Conservation (phyloP, 805 yeast genomes). For the Wickerhamomyces subpelliculosus region DNA sequence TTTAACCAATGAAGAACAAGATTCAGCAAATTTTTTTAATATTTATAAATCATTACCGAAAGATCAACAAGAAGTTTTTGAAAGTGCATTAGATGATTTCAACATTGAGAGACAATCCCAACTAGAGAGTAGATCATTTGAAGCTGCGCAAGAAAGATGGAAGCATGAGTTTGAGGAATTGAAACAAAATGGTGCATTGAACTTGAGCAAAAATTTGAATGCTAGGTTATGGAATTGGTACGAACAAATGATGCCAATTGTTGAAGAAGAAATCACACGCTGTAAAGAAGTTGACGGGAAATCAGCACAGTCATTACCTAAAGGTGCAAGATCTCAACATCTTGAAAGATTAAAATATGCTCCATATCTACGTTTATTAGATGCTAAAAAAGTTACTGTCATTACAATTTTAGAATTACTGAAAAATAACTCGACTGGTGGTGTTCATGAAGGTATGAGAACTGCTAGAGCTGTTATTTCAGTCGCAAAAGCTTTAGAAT, state of each 20-base stretch:
- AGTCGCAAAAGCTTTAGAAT: constrained; percentile 79
- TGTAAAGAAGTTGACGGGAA: constrained; percentile 39
- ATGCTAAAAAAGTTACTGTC: constrained; percentile 76
- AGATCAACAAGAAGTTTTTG: constrained; percentile 49
- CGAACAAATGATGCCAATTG: constrained; percentile 59
- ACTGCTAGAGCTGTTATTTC: constrained; percentile 75
- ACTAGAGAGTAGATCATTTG: constrained; percentile 72
- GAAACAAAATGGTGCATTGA: constrained; percentile 46
- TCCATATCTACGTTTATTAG: constrained; percentile 66
- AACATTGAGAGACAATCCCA: constrained; percentile 72
- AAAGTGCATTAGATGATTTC: constrained; percentile 56
- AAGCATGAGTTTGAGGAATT: constrained; percentile 69
- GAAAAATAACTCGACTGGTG: constrained; percentile 68
- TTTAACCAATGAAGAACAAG: constrained; percentile 16
- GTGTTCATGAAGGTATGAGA: constrained; percentile 73
- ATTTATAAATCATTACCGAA: constrained; percentile 48
- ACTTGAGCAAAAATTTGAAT: constrained; percentile 55
- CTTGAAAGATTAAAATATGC: constrained; percentile 52
- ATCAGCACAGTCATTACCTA: constrained; percentile 2
- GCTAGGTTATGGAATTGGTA: constrained; percentile 84
- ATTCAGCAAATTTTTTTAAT: constrained; percentile 54
- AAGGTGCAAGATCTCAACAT: background rate
- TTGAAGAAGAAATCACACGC: constrained; percentile 56
- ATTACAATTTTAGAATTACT: constrained; percentile 78
- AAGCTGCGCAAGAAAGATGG: constrained; percentile 88